Conservation (phyloP, 2,329 filamentous ascomycete genomes). For the Sarocladiaceae sp. region DNA sequence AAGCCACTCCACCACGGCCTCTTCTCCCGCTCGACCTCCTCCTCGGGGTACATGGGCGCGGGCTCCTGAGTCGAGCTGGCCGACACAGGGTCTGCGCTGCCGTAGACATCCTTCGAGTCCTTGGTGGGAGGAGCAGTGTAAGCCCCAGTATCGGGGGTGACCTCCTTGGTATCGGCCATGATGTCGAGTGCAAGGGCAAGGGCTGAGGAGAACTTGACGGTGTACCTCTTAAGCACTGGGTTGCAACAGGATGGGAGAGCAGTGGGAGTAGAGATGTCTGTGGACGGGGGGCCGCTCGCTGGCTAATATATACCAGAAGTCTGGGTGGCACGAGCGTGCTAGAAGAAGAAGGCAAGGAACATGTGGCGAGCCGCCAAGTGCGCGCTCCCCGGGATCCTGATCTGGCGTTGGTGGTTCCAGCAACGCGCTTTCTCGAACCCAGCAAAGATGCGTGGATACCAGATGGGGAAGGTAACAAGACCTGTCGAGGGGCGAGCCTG, state of each 20-base stretch:
- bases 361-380: slow-evolving; percentile 5
- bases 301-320: slow-evolving; percentile 6
- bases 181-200: background rate
- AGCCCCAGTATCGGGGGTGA: no score
- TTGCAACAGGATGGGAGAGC: background rate
- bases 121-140: slow-evolving; percentile 13
- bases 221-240: background rate
- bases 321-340: slow-evolving; percentile 5
- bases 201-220: background rate
- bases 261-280: background rate
- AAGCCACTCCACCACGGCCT: slow-evolving; percentile 28
- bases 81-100: slow-evolving; percentile 13
- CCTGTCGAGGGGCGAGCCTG: slow-evolving; percentile 1
- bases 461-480: slow-evolving; percentile 7
- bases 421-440: background rate
- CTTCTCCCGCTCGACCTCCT: slow-evolving; percentile 18
- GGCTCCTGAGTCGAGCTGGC: slow-evolving; percentile 15
- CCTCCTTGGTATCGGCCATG: slow-evolving; percentile 9
- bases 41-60: slow-evolving; percentile 8
- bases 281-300: background rate
- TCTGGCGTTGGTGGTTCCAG: no score
- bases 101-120: slow-evolving; percentile 14
- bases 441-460: slow-evolving; percentile 2
- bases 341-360: background rate
- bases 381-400: no score